Evolutionary conservation across 2,329 filamentous ascomycete species (phyloP).

Genomic region (Venturia asperata): DNA sequence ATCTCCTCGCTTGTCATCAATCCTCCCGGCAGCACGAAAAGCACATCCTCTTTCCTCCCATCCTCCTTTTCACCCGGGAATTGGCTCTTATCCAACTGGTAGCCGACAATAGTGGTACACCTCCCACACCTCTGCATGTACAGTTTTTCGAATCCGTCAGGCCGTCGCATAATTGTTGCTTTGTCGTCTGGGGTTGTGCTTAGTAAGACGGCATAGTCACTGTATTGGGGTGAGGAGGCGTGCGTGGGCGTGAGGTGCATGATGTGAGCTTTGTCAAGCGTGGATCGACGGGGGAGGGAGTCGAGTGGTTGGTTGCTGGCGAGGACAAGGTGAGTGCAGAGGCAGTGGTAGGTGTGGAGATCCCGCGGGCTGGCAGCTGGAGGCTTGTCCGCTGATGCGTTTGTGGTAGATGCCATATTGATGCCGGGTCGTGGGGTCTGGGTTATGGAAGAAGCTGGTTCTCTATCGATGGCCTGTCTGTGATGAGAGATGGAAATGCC

Average conservation of each 20-base stretch:
- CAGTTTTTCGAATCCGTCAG: constrained; percentile 63
- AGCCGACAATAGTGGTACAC: constrained; percentile 56
- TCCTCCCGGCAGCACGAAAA: constrained; percentile 56
- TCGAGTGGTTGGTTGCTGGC: constrained; percentile 49
- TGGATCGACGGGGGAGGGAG: constrained; percentile 46
- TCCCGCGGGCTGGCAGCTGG: background rate
- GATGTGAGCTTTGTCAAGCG: constrained; percentile 50
- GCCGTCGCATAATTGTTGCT: constrained; percentile 46
- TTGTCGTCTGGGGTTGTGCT: constrained; percentile 43
- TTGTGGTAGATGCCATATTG: background rate
- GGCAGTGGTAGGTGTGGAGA: constrained; percentile 55
- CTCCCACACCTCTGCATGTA: constrained; percentile 52
- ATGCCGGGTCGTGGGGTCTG: background rate
- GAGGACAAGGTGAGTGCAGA: constrained; percentile 59
- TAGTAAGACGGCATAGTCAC: constrained; percentile 44
- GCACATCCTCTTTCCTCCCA: constrained; percentile 39
- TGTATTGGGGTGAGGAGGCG: constrained; percentile 20
- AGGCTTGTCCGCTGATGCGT: background rate
- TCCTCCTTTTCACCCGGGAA: constrained; percentile 28
- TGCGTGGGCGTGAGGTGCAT: constrained; percentile 42
- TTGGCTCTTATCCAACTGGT: constrained; percentile 51
- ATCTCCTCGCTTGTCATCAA: constrained; percentile 53
- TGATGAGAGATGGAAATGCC: too few relatives aligned
- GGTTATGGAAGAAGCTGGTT: too few relatives aligned
- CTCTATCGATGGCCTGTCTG: too few relatives aligned